Percentiles rank a stretch among this genome's conserved stretches.
These are phyloP conservation scores for Pyrenula aspistea DNA, from an alignment of 495 filamentous ascomycete species.

Conservation along the genomic window DNA sequence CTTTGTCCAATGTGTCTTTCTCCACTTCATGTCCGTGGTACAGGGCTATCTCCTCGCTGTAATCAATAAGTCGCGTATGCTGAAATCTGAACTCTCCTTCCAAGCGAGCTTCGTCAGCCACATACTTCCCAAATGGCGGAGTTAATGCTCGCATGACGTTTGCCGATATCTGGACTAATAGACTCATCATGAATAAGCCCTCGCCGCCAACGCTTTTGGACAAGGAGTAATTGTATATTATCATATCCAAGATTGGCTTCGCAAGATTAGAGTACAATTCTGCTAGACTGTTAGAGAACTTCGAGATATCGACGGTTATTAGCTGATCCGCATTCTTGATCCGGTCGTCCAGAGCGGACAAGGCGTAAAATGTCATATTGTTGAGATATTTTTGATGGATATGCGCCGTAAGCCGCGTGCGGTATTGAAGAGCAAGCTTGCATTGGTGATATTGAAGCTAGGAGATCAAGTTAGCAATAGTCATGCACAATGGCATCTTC, in stretches of 20 bases:
- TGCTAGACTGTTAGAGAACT: slow-evolving; percentile 88
- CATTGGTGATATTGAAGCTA: slow-evolving; percentile 96
- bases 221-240: slow-evolving; percentile 88
- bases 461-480: not conserved
- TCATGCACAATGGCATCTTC: slow-evolving; percentile 1
- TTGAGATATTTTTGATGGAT: slow-evolving; percentile 90
- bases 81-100: slow-evolving; percentile 96
- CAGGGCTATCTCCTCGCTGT: slow-evolving; percentile 87
- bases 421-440: slow-evolving; percentile 82
- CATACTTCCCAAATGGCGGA: slow-evolving; percentile 96
- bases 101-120: slow-evolving; percentile 86
- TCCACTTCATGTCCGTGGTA: slow-evolving; percentile 91
- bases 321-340: slow-evolving; percentile 99
- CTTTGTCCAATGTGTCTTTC: slow-evolving; percentile 94
- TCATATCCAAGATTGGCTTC: slow-evolving; percentile 88
- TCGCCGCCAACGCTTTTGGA: slow-evolving; percentile 91
- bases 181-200: slow-evolving; percentile 83
- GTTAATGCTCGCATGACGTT: slow-evolving; percentile 89
- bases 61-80: slow-evolving; percentile 87
- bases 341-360: slow-evolving; percentile 88
- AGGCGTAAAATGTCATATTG: slow-evolving; percentile 94
- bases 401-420: slow-evolving; percentile 79
- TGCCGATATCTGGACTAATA: slow-evolving; percentile 86
- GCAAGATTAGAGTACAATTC: slow-evolving; percentile 97
- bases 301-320: slow-evolving; percentile 89